Evolutionary conservation across 1,284 basidiomycete genomes (phyloP).

Genomic region (Ustilago tritici): DNA sequence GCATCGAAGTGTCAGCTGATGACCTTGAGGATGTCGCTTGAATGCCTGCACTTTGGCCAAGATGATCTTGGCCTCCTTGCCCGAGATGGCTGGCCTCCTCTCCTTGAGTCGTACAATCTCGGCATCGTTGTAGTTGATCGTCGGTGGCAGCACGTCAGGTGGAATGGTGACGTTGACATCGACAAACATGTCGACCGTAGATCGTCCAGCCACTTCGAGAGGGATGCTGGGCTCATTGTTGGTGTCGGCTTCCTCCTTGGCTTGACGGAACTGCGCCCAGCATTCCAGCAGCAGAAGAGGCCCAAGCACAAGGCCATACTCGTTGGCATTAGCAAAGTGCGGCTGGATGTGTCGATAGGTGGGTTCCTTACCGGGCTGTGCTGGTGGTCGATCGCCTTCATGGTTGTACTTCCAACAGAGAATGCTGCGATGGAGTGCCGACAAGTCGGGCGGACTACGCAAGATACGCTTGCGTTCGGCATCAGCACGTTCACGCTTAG

Average conservation of each 20-base stretch:
- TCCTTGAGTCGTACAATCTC: constrained; percentile 82
- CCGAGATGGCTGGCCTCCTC: constrained; percentile 81
- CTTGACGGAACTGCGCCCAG: constrained; percentile 87
- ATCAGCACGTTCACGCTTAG: constrained; percentile 50
- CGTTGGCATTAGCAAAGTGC: constrained; percentile 76
- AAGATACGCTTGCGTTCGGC: constrained; percentile 72
- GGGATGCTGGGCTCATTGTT: constrained; percentile 60
- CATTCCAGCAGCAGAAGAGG: constrained; percentile 91
- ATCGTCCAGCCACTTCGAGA: constrained; percentile 50
- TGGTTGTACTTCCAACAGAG: constrained; percentile 88
- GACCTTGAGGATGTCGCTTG: constrained; percentile 73
- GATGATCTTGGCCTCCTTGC: constrained; percentile 71
- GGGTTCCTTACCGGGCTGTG: constrained; percentile 72
- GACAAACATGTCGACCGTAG: constrained; percentile 54
- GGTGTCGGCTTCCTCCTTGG: constrained; percentile 76
- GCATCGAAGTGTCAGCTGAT: constrained; percentile 72
- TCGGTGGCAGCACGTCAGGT: constrained; percentile 34
- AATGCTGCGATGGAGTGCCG: constrained; percentile 81
- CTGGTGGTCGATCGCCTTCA: constrained; percentile 73
- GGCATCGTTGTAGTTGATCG: constrained; percentile 42
- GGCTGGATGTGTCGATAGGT: constrained; percentile 72
- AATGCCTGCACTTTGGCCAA: constrained; percentile 86
- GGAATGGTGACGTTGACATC: constrained; percentile 53
- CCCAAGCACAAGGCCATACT: constrained; percentile 83
- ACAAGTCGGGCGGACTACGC: constrained; percentile 85